Base-by-base conservation (phyloP, 1,284 basidiomycete genomes). In the Acaromyces ingoldii region DNA sequence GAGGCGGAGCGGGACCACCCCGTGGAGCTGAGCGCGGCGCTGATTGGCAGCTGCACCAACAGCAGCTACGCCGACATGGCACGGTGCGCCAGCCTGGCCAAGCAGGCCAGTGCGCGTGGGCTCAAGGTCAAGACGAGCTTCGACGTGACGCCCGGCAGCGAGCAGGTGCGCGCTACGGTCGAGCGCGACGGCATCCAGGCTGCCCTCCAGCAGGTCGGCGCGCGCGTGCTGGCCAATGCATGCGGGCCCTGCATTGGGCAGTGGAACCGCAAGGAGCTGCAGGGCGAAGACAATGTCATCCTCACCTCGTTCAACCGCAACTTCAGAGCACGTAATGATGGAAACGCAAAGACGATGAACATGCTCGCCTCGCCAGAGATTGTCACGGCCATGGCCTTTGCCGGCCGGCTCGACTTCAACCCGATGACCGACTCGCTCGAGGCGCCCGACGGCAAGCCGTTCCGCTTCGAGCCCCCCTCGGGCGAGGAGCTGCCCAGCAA, bases 201-300 rank as follows among this genome's bases (percentile, higher is more conserved):
- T 24, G 82, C 82, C 38, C 79, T 98, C 33, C 82, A 92, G 74
- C 84, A 84, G 62, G 88, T 96, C 44, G 93, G 93, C 28, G 92
- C 85, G 5, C 82, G 86, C 34, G 93, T 99, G 13, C 81, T 99
- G 28, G 93, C 95, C 11, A 99, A 99, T 76, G 95, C 95, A 1
- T 98, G 95, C 68, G 95, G 95, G 49, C 95, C 95, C 28, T 99
- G 95, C 76, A 98, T 98, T 66, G 95, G 95, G 34, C 95, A 97
- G 79, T 99, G 95, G 95, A 91, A 97, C 77, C 84, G 95, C 38
- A 85, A 87, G 51, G 91, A 92, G 62, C 85, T 86, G 70, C 84
- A 89, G 74, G 86, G 83, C 51, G 87, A 96, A 77, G 88, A 96
- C 74, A 98, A 98, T 74, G 89, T 91, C 24, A 98, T 98, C 66